Evolutionary conservation across 2,329 filamentous ascomycete species (phyloP), one percentile per base, ranked within the genome.

Genomic region (Raffaelea albimanens): DNA sequence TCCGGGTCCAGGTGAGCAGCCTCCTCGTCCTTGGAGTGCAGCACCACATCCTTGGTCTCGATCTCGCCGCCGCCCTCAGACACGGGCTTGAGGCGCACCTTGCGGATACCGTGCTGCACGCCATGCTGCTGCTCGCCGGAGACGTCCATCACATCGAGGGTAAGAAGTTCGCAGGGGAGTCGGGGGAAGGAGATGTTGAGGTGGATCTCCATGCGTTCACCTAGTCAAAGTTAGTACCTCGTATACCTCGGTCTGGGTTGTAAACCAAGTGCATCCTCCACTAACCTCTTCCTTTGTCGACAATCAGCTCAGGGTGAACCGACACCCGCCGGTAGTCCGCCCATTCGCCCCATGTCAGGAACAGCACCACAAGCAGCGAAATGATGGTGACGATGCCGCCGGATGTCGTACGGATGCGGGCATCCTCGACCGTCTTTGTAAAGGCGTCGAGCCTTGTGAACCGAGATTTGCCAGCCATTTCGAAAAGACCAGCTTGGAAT

Each of bases 171-270:
- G 70, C 93, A 98, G 10, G 93, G 93, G 56, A 98, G 78, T 53
- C 83, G 82, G 10, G 93, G 93, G 64, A 98, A 98, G 42, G 88
- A 93, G 51, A 98, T 83, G 71, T 98, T 98, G 67, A 98, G 78
- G 65, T 95, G 89, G 55, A 98, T 98, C 65, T 97, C 93, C 91
- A 98, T 97, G 67, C 91, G 88, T 74, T 98, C 90, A 65, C 88
- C 86, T n/a, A n/a, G n/a, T n/a, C n/a, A n/a, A n/a, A n/a, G n/a
- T n/a, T n/a, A n/a, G n/a, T n/a, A n/a, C n/a, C n/a, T n/a, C n/a
- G n/a, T n/a, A n/a, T n/a, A n/a, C n/a, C n/a, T n/a, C n/a, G n/a
- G n/a, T n/a, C n/a, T n/a, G n/a, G n/a, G n/a, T n/a, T n/a, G n/a
- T n/a, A n/a, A n/a, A n/a, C n/a, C n/a, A n/a, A n/a, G n/a, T n/a